These are phyloP conservation scores for Fraxinus sp. DNA, from an alignment of 305 asterid genomes.

Conservation along the genomic window DNA sequence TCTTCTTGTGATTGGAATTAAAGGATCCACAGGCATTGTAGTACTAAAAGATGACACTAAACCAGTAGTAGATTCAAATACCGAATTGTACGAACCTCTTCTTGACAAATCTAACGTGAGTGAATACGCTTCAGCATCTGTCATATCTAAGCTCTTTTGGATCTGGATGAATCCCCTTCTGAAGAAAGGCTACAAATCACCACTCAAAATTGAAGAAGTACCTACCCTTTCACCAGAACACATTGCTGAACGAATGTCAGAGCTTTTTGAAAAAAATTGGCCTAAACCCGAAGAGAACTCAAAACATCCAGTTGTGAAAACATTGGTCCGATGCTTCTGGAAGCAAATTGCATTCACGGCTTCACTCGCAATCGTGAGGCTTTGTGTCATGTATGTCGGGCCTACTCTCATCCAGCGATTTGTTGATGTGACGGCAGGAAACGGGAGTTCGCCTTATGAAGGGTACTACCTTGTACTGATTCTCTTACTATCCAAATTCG, in stretches of 20 bases:
- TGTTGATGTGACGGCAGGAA: slow-evolving; percentile 68
- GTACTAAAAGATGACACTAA: slow-evolving; percentile 30
- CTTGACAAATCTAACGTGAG: slow-evolving; percentile 51
- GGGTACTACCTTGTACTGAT: slow-evolving; percentile 71
- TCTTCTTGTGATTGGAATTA: slow-evolving; percentile 47
- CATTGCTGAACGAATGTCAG: slow-evolving; percentile 67
- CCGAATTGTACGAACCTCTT: slow-evolving; percentile 34
- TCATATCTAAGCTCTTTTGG: slow-evolving; percentile 72
- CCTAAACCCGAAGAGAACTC: slow-evolving; percentile 76
- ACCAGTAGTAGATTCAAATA: slow-evolving; percentile 28
- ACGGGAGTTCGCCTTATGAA: slow-evolving; percentile 49
- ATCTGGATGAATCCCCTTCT: slow-evolving; percentile 84
- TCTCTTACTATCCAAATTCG: slow-evolving; percentile 62
- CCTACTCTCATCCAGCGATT: slow-evolving; percentile 74
- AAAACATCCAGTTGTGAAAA: slow-evolving; percentile 66
- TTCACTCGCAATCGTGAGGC: slow-evolving; percentile 58
- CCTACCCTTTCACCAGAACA: slow-evolving; percentile 80
- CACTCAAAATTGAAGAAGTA: slow-evolving; percentile 67
- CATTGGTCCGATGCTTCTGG: slow-evolving; percentile 77
- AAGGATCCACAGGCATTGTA: slow-evolving; percentile 63
- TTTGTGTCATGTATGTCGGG: slow-evolving; percentile 72
- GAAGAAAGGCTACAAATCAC: slow-evolving; percentile 58
- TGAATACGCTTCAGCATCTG: slow-evolving; percentile 73
- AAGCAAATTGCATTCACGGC: slow-evolving; percentile 68
- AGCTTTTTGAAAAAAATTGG: slow-evolving; percentile 63